Evolutionary conservation across 176 grass and related monocot species (phyloP).

Genomic region (Oryza coarctata): DNA sequence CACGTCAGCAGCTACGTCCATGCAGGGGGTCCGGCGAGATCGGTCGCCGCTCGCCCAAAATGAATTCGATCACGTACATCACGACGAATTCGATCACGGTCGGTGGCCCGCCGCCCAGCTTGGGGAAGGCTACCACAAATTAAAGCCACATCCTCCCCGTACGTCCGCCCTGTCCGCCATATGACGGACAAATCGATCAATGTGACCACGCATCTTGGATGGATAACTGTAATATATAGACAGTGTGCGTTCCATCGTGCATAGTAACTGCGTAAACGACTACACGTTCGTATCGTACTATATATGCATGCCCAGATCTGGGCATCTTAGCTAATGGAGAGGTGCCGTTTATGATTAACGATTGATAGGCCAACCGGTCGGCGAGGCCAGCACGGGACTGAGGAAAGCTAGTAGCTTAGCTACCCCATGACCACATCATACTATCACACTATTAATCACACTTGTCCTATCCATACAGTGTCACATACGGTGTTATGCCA

Average conservation of each 20-base stretch:
- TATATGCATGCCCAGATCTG: too few species aligned
- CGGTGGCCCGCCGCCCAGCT: background rate
- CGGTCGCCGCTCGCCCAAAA: background rate
- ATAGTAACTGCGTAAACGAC: background rate
- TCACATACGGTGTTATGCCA: background rate
- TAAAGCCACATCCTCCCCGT: background rate
- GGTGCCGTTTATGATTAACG: too few species aligned
- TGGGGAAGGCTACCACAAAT: background rate
- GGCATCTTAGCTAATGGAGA: too few species aligned
- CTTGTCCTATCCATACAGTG: background rate
- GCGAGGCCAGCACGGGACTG: too few species aligned
- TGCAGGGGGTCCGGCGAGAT: background rate
- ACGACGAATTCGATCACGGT: background rate
- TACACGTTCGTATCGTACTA: too few species aligned
- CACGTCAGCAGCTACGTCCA: background rate
- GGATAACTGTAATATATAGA: background rate
- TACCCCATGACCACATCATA: background rate
- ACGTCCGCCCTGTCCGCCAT: background rate
- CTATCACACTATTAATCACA: background rate
- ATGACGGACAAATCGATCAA: background rate
- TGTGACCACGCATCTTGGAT: background rate
- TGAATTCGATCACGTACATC: background rate
- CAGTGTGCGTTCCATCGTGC: background rate
- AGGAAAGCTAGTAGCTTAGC: background rate
- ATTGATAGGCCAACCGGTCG: too few species aligned